Evolutionary conservation across 129 eudicot genomes (phyloP).

Genomic region (Dittrichia graveolens): DNA sequence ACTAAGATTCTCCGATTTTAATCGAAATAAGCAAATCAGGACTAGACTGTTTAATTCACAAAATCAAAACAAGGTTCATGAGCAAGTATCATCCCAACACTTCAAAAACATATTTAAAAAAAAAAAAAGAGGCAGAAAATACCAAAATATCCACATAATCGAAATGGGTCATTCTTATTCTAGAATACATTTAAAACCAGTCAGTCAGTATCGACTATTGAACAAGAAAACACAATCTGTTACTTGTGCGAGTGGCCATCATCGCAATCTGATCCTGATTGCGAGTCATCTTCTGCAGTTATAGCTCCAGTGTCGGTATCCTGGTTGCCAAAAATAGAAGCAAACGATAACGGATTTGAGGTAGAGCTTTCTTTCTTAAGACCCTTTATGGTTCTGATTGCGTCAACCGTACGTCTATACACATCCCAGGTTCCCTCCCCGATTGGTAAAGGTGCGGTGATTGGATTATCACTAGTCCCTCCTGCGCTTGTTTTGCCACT

Average conservation of each 20-base stretch:
- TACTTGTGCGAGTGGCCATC: constrained; percentile 15
- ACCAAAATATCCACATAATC: background rate
- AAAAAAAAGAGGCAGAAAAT: background rate
- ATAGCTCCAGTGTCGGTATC: constrained; percentile 71
- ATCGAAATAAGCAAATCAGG: no score
- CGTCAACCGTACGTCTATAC: constrained; percentile 75
- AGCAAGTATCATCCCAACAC: no score
- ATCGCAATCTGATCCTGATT: constrained; percentile 40
- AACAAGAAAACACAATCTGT: background rate
- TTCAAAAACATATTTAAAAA: background rate
- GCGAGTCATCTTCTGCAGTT: constrained; percentile 58
- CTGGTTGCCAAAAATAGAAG: constrained; percentile 66
- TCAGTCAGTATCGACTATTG: background rate
- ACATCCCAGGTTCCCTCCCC: constrained; percentile 67
- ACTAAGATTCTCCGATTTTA: no score
- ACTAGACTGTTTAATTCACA: no score
- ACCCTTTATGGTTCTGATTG: constrained; percentile 82
- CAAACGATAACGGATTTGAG: constrained; percentile 75
- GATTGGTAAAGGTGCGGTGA: constrained; percentile 28
- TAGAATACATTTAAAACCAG: background rate
- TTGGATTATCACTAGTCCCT: constrained; percentile 4
- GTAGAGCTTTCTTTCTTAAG: constrained; percentile 85
- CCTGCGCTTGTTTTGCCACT: constrained; percentile 10
- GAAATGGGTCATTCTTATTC: constrained; percentile 7
- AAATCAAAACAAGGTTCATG: no score